These are phyloP conservation scores for Cytospora leucostoma DNA, from an alignment of 2,329 filamentous ascomycete genomes.

Conservation along the genomic window DNA sequence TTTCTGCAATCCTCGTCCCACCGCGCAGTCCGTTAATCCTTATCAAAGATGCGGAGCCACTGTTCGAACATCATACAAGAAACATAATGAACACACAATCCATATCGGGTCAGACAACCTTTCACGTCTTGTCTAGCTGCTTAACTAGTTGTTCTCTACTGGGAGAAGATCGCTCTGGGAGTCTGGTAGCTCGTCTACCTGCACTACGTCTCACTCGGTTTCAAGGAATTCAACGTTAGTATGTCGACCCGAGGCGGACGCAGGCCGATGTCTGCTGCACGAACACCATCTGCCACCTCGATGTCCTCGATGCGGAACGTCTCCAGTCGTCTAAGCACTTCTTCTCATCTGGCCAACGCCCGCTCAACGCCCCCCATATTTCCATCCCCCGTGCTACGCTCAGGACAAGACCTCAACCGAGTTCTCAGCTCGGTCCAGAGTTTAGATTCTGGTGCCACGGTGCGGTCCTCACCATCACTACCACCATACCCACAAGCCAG, in stretches of 20 bases:
- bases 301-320: conserved; percentile 1
- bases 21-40: background rate
- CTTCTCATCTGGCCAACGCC: background rate
- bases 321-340: conserved; percentile 14
- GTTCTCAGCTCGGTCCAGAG: background rate
- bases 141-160: background rate
- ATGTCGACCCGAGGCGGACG: conserved; percentile 9
- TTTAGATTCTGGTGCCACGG: background rate
- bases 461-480: conserved; percentile 18
- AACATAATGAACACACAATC: background rate
- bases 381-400: conserved; percentile 15
- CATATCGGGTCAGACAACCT: background rate
- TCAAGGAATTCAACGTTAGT: background rate
- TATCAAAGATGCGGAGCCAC: background rate
- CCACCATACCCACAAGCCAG: conserved; percentile 13
- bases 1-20: background rate
- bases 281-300: conserved; percentile 17
- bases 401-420: background rate
- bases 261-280: conserved; percentile 5
- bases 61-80: background rate
- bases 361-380: conserved; percentile 22
- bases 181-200: background rate
- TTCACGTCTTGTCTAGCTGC: background rate
- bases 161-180: background rate
- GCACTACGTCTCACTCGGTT: background rate